Base-by-base conservation (phyloP, 2,329 filamentous ascomycete genomes). In the Uncinocarpus reesii region DNA sequence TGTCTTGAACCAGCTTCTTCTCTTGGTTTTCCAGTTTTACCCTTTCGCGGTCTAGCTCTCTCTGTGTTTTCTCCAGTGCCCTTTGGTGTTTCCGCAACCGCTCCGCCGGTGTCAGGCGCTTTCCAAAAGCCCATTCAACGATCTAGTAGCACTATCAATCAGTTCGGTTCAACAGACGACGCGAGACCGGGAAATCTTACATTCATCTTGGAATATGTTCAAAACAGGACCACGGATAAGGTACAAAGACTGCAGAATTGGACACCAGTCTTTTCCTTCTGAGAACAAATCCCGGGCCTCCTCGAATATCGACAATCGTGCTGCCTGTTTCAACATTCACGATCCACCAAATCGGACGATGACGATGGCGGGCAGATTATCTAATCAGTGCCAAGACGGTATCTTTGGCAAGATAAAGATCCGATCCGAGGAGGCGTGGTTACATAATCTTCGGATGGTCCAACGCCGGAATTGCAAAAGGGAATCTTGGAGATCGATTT, bases 41-140 rank as follows among this genome's bases (percentile, higher is more conserved):
- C 50, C 92, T 79, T 66, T 95, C 90, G 54, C 94, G 84, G 63
- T 98, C 92, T 46, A 98, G 79, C 67, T 98, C 92, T 58, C 92
- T 82, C 62, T 96, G 92, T 8, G 92, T 94, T 74, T 95, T 95
- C 70, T 98, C 92, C 55, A 98, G 81, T 57, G 92, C 88, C 60
- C 92, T 81, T 71, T 96, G 92, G 69, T 98, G 94, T 75, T 74
- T 75, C 58, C 71, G 70, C 54, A 75, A 64, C 56, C 71, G 69
- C 63, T 74, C 71, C 51, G 88, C 87, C 3, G 92, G 90, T 75
- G 92, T 98, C 79, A 96, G 93, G 69, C 92, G 92, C 79, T 95
- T 96, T 57, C 92, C 92, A 64, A 98, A 98, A 32, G 90, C 90
- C 89, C 92, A 98, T 79, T 98, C 92, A 53, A 98, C 79, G 64